Conservation (phyloP, 169 alveolate species). For the Plasmodium ovale region DNA sequence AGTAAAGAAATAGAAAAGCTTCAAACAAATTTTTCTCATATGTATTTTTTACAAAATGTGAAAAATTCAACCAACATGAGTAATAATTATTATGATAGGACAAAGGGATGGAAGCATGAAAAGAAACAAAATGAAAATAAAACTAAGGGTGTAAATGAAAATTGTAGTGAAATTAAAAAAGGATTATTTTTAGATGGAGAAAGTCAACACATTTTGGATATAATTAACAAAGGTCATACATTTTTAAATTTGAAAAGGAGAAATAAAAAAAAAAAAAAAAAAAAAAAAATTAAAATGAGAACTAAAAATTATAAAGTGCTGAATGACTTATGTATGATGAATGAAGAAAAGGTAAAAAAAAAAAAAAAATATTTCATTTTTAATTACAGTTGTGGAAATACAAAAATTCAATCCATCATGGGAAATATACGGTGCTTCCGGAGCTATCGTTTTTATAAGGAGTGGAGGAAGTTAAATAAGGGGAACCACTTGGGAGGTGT, state of each 20-base stretch:
- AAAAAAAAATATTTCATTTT: slow-evolving; percentile 31
- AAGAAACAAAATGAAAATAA: background rate
- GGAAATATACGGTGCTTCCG: slow-evolving; percentile 54
- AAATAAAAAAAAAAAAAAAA: slow-evolving; percentile 34
- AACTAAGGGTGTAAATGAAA: background rate
- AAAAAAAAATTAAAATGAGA: slow-evolving; percentile 24
- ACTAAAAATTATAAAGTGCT: slow-evolving; percentile 35
- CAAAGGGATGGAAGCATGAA: background rate
- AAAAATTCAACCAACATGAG: background rate
- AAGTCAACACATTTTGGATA: background rate
- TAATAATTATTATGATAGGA: slow-evolving; percentile 1
- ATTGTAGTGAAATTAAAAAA: background rate
- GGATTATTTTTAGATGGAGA: slow-evolving; percentile 4
- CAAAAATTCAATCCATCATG: slow-evolving; percentile 61
- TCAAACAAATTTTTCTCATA: slow-evolving; percentile 29
- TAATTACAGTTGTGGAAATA: slow-evolving; percentile 51
- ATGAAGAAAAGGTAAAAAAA: slow-evolving; percentile 15
- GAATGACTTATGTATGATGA: slow-evolving; percentile 15
- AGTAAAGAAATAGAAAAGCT: slow-evolving; percentile 42
- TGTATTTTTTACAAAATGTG: background rate
- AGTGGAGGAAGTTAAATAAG: slow-evolving; percentile 1
- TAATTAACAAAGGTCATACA: background rate
- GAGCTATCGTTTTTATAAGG: slow-evolving; percentile 5
- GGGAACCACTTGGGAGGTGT: background rate
- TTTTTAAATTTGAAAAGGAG: slow-evolving; percentile 27